phyloP scores from a whole-genome alignment of 805 yeast genomes.

The Teunomyces pallodes region DNA sequence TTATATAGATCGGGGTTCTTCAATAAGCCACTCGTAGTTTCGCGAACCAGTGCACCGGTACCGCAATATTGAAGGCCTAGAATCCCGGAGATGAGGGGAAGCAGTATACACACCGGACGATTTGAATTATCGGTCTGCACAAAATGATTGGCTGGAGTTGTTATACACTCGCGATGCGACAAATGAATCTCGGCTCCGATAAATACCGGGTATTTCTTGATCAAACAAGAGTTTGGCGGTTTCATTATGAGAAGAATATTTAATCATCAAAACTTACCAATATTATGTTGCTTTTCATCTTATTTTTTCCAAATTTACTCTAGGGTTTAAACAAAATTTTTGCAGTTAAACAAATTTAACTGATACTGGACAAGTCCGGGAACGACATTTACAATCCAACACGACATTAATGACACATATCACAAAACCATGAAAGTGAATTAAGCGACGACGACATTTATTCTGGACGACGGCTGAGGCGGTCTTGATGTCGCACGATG shows the following conservation, averaged over 20 bases:
- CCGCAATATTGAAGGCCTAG: neutral
- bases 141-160: neutral
- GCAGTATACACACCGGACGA: neutral
- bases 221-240: no score
- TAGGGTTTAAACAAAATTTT: neutral
- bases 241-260: no score
- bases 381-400: neutral
- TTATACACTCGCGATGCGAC: no score
- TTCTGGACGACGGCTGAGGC: no score
- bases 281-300: no score
- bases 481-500: neutral
- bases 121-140: neutral
- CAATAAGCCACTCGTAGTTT: neutral
- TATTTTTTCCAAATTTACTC: no score
- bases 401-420: neutral
- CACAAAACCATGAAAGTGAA: neutral
- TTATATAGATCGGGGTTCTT: neutral
- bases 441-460: neutral
- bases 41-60: neutral
- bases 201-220: neutral
- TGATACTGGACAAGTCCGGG: neutral
- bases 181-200: neutral
- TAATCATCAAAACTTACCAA: no score
- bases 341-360: neutral
- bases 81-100: conserved; percentile 1